phyloP scores from a whole-genome alignment of 2,329 filamentous ascomycete species.

The Aspergillus sp. region DNA sequence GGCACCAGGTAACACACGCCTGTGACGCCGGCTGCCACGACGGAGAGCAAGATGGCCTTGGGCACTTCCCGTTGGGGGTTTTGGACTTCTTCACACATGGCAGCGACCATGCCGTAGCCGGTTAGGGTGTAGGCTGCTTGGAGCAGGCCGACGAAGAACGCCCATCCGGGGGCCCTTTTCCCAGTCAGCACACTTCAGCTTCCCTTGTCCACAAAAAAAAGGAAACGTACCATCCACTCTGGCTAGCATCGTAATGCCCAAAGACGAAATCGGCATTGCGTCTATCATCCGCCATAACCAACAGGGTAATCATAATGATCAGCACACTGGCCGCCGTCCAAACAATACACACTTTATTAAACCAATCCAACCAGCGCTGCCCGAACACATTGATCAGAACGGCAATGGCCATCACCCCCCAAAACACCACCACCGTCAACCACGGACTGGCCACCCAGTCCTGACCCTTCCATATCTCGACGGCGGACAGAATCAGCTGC shows the following conservation, averaged over 20 bases:
- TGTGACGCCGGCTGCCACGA: slow-evolving; percentile 58
- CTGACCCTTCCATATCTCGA: slow-evolving; percentile 58
- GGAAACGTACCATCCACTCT: slow-evolving; percentile 51
- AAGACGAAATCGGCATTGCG: slow-evolving; percentile 59
- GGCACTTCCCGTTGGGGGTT: slow-evolving; percentile 61
- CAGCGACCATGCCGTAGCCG: slow-evolving; percentile 61
- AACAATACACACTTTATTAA: slow-evolving; percentile 66
- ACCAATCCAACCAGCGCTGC: slow-evolving; percentile 54
- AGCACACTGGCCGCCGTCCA: slow-evolving; percentile 61
- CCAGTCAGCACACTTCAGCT: slow-evolving; percentile 5
- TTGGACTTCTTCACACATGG: slow-evolving; percentile 67
- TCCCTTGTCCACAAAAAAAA: neutral
- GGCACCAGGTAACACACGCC: slow-evolving; percentile 63
- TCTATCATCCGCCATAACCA: slow-evolving; percentile 50
- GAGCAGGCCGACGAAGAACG: slow-evolving; percentile 62
- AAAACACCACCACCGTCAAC: slow-evolving; percentile 65
- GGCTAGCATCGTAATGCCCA: slow-evolving; percentile 57
- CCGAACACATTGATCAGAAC: slow-evolving; percentile 58
- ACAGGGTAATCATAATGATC: slow-evolving; percentile 58
- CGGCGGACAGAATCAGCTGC: slow-evolving; percentile 59
- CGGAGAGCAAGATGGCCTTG: slow-evolving; percentile 61
- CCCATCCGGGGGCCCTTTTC: slow-evolving; percentile 55
- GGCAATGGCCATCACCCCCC: slow-evolving; percentile 60
- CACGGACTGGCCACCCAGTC: slow-evolving; percentile 58
- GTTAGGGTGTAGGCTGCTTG: slow-evolving; percentile 49